Evolutionary conservation across 2,329 filamentous ascomycete species (phyloP), one percentile per base, ranked within the genome.

Genomic region (Aquanectria penicillioides): DNA sequence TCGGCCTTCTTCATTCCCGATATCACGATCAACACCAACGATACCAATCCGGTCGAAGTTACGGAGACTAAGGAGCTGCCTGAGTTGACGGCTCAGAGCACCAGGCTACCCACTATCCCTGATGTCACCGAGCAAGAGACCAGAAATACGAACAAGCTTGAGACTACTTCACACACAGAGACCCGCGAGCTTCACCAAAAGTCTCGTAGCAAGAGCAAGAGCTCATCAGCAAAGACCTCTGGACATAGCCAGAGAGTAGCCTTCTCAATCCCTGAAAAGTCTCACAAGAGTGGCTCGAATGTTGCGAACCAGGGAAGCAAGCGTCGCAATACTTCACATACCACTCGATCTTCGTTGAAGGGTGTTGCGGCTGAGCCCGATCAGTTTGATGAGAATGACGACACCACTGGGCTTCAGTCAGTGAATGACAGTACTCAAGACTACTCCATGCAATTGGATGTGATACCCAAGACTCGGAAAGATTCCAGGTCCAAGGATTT

Each of bases 1-100:
- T 86, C 84, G 6, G 84, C 82, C 4, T 82, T 86, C 65, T 85
- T 86, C 64, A 76, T 86, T 55, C 83, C 84, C 18, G 84, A 87
- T 61, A 86, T 86, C 60, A 86, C 84, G 2, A 76, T 85, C 28
- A 79, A 83, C 53, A 77, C 74, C 4, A 77, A 79, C 51, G 73
- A 75, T 18, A 67, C 71, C 20, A 72, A 48, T 7, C 62, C 61
- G 3, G 57, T 51, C 8, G 74, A 79, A 57, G 71, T 68, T 56
- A 75, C 72, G 4, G 70, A 72, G 43, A 72, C 70, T 3, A 69
- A 69, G 44, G 73, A 76, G 5, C 57, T 72, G 28, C 70, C 69
- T 3, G 75, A 76, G 34, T 59, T 73, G 43, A 74, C 74, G 2
- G 71, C 73, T 5, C 70, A 75, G 23, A 77, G 71, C 46, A 69